phyloP scores from a whole-genome alignment of 441 rosid genomes.

The Croton laevigatus region DNA sequence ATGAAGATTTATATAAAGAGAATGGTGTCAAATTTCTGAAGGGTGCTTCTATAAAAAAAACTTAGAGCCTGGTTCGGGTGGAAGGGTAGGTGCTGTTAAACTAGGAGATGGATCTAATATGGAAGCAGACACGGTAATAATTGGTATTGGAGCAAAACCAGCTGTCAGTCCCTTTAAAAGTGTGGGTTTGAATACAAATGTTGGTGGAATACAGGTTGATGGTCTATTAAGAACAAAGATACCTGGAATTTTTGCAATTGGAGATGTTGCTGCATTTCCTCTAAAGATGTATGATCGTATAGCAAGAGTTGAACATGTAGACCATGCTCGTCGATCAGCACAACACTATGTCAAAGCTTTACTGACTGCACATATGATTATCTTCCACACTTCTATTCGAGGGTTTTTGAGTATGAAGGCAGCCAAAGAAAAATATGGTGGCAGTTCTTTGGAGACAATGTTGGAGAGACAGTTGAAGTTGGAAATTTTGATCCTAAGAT shows the following conservation, averaged over 20 bases:
- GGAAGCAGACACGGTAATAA: slow-evolving; percentile 72
- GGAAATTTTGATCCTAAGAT: slow-evolving; percentile 90
- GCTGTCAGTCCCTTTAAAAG: slow-evolving; percentile 67
- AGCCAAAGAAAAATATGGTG: slow-evolving; percentile 92
- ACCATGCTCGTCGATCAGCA: slow-evolving; percentile 89
- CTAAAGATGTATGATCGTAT: slow-evolving; percentile 79
- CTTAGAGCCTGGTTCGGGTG: slow-evolving; percentile 74
- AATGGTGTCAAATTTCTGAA: slow-evolving; percentile 42
- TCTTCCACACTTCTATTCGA: slow-evolving; percentile 87
- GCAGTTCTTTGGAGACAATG: slow-evolving; percentile 94
- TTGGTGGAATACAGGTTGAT: slow-evolving; percentile 93
- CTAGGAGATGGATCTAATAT: slow-evolving; percentile 79
- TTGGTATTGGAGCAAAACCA: slow-evolving; percentile 94
- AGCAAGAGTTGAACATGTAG: slow-evolving; percentile 90
- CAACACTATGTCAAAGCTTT: slow-evolving; percentile 76
- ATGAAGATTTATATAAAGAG: slow-evolving; percentile 36
- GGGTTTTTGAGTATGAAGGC: slow-evolving; percentile 90
- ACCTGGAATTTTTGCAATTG: slow-evolving; percentile 92
- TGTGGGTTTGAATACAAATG: slow-evolving; percentile 51
- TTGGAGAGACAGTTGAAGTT: slow-evolving; percentile 79
- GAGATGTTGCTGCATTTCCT: slow-evolving; percentile 96
- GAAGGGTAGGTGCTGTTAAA: slow-evolving; percentile 63
- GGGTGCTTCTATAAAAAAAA: slow-evolving; percentile 76
- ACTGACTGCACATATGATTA: slow-evolving; percentile 73
- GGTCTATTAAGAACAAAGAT: slow-evolving; percentile 69